Conservation (phyloP, 768 basidiomycete genomes). For the Boletus huronensis region DNA sequence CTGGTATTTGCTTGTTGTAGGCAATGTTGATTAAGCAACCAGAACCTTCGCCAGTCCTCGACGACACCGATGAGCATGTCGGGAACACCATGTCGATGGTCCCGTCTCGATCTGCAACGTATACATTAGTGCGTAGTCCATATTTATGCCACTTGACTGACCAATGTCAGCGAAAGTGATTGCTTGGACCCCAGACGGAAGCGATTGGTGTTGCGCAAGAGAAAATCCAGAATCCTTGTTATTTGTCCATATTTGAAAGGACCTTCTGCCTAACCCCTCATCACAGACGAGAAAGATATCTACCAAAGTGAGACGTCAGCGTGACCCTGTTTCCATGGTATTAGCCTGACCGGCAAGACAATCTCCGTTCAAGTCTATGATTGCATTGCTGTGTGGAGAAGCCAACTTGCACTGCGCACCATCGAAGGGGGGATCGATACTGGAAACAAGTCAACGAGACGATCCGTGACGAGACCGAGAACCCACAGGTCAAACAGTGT, state of each 20-base stretch:
- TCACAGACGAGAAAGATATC: constrained; percentile 91
- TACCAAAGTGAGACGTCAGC: constrained; percentile 25
- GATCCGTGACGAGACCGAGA: neutral
- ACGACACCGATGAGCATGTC: constrained; percentile 71
- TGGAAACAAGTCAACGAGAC: constrained; percentile 26
- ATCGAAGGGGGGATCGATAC: constrained; percentile 56
- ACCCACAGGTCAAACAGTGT: constrained; percentile 68
- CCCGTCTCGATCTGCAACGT: constrained; percentile 77
- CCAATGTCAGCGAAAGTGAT: constrained; percentile 92
- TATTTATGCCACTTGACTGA: constrained; percentile 30
- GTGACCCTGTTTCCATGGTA: neutral
- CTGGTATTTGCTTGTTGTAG: constrained; percentile 85
- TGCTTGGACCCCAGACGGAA: constrained; percentile 75
- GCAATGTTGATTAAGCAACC: constrained; percentile 87
- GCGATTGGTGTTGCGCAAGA: constrained; percentile 58
- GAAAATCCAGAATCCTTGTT: constrained; percentile 72
- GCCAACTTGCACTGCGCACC: constrained; percentile 71
- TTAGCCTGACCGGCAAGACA: constrained; percentile 73
- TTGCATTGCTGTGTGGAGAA: constrained; percentile 91
- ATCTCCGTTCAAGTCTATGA: constrained; percentile 92
- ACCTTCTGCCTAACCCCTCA: constrained; percentile 51
- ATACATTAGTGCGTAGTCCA: constrained; percentile 5
- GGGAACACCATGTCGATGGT: constrained; percentile 94
- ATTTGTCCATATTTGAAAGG: constrained; percentile 93
- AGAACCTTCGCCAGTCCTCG: constrained; percentile 64